phyloP scores from a whole-genome alignment of 305 asterid species.

The Fraxinus nigra region DNA sequence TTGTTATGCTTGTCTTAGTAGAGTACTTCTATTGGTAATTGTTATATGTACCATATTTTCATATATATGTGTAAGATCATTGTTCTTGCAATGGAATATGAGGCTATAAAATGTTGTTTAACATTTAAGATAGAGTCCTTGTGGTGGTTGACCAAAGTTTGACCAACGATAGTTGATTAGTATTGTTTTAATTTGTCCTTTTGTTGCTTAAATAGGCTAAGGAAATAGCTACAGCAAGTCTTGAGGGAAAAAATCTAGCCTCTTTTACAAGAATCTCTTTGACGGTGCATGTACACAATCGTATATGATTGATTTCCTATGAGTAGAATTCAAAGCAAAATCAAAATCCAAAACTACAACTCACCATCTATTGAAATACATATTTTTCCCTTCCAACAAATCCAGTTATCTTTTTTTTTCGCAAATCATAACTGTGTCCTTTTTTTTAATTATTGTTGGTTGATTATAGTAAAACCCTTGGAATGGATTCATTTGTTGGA shows the following conservation, averaged over 20 bases:
- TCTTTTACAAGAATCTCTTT: constrained; percentile 89
- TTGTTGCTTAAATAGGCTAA: constrained; percentile 57
- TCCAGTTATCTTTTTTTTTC: not conserved
- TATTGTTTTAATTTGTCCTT: no score
- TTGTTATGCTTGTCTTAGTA: not conserved
- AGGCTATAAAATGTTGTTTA: not conserved
- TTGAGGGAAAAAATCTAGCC: constrained; percentile 82
- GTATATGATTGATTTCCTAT: not conserved
- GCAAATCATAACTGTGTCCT: not conserved
- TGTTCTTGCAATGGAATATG: not conserved
- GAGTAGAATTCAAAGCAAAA: not conserved
- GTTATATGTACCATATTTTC: not conserved
- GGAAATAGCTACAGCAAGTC: constrained; percentile 92
- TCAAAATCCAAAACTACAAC: not conserved
- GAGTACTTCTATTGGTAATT: not conserved
- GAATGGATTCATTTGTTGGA: no score
- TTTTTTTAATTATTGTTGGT: no score
- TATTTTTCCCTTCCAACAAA: not conserved
- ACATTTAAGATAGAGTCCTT: not conserved
- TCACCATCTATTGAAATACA: not conserved
- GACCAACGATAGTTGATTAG: not conserved
- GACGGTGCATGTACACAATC: constrained; percentile 63
- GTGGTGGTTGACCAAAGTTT: not conserved
- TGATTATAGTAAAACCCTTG: no score
- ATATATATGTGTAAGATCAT: not conserved